Conservation (phyloP, 2,329 filamentous ascomycete species). For the Pseudogymnoascus sp. region DNA sequence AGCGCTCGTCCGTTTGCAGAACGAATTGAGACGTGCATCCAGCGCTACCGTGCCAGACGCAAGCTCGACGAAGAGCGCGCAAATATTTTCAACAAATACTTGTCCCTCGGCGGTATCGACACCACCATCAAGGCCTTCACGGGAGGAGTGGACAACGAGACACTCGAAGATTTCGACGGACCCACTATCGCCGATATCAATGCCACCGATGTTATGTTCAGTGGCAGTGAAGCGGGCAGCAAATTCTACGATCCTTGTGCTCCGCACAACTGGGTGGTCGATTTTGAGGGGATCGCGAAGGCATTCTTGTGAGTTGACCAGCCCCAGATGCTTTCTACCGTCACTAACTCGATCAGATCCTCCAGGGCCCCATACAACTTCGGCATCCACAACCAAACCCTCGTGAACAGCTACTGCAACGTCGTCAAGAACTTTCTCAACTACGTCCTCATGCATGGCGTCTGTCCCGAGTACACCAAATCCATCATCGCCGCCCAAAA, state of each 20-base stretch:
- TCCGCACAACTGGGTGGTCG: slow-evolving; percentile 61
- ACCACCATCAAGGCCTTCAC: slow-evolving; percentile 54
- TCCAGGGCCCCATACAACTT: slow-evolving; percentile 49
- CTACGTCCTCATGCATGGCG: slow-evolving; percentile 76
- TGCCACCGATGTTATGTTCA: slow-evolving; percentile 53
- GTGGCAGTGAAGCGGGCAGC: slow-evolving; percentile 30
- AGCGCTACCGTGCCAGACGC: slow-evolving; percentile 70
- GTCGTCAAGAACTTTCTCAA: slow-evolving; percentile 81
- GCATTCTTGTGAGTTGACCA: slow-evolving; percentile 62
- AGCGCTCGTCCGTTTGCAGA: slow-evolving; percentile 49
- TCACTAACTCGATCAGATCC: slow-evolving; percentile 36
- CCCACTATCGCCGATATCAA: slow-evolving; percentile 58
- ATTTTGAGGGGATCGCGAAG: slow-evolving; percentile 70
- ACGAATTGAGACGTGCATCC: slow-evolving; percentile 81
- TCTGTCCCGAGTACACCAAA: slow-evolving; percentile 70
- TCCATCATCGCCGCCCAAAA: slow-evolving; percentile 59
- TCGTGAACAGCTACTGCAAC: slow-evolving; percentile 53
- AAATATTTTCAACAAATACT: slow-evolving; percentile 69
- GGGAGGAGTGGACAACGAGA: slow-evolving; percentile 49
- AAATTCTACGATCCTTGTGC: slow-evolving; percentile 46
- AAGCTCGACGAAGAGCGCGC: slow-evolving; percentile 59
- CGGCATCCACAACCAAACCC: slow-evolving; percentile 44
- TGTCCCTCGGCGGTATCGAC: slow-evolving; percentile 76
- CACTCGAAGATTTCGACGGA: slow-evolving; percentile 54
- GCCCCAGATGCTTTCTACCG: background rate